Evolutionary conservation across 2,329 filamentous ascomycete genomes (phyloP).

Genomic region (Fusarium nodosum): DNA sequence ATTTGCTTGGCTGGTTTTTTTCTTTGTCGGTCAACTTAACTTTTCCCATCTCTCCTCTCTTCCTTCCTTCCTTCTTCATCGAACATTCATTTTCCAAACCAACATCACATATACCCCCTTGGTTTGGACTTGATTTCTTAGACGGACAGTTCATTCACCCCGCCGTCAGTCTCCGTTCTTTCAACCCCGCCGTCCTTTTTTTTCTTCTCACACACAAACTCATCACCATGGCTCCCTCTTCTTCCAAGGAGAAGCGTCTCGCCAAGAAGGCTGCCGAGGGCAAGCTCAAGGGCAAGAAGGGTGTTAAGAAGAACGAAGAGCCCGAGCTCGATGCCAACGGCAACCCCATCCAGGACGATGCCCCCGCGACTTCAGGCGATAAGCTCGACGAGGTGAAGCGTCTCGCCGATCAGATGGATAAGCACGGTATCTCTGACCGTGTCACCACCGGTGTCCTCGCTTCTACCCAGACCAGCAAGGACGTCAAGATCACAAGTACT

Average conservation of each 20-base stretch:
- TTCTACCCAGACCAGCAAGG: constrained; percentile 85
- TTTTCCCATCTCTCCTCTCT: constrained; percentile 37
- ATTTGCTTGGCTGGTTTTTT: constrained; percentile 47
- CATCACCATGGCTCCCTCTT: constrained; percentile 69
- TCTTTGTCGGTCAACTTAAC: constrained; percentile 39
- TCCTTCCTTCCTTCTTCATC: constrained; percentile 29
- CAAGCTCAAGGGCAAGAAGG: constrained; percentile 75
- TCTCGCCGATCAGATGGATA: constrained; percentile 92
- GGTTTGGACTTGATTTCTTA: constrained; percentile 48
- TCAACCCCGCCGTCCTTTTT: constrained; percentile 48
- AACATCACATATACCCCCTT: constrained; percentile 37
- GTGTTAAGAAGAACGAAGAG: constrained; percentile 77
- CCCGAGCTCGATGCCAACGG: constrained; percentile 74
- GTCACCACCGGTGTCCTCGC: constrained; percentile 97
- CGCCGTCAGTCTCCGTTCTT: constrained; percentile 47
- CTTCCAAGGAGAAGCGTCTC: constrained; percentile 79
- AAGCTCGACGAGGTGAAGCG: constrained; percentile 88
- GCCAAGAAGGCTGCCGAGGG: constrained; percentile 79
- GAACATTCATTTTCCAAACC: constrained; percentile 46
- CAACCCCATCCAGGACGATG: constrained; percentile 64
- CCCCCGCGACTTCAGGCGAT: constrained; percentile 76
- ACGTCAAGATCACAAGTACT: constrained; percentile 96
- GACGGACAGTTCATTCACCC: constrained; percentile 30
- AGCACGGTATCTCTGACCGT: constrained; percentile 94
- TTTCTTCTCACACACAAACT: constrained; percentile 17